Base-by-base conservation (phyloP, 2,329 filamentous ascomycete genomes). In the Aspergillus ochraceus region DNA sequence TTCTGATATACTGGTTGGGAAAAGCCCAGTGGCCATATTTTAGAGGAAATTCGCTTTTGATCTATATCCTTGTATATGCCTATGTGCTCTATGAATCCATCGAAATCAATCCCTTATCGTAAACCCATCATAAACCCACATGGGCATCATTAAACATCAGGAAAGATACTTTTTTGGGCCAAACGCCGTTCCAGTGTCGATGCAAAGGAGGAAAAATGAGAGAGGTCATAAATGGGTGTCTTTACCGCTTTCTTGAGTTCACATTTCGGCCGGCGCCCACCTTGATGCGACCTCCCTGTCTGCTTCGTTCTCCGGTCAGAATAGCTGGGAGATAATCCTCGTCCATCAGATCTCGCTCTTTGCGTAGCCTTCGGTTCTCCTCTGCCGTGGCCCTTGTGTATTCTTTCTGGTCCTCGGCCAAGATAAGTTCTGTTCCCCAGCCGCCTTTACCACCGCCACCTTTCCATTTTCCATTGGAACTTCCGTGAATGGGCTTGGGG, bases 321-420 rank as follows among this genome's bases (percentile, higher is more conserved):
- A 99, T 90, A 36, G 86, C 83, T 0, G 95, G 95, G 64, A 98
- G 77, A 74, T 93, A 96, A 76, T 99, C 94, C 72, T 96, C 89
- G 72, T 98, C 94, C 94, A 98, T 96, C 58, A 97, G 78, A 76
- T 97, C 92, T 71, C 86, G 88, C 73, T 90, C 86, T 71, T 88
- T 88, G 55, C 80, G 81, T 49, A 70, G 69, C 46, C 71, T 70
- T 68, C 89, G 86, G 68, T 84, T 85, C 72, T 90, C 85, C 66
- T 88, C 84, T 3, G 83, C 84, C 17, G 85, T 74, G 55, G 88
- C 88, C 64, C 84, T 81, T 47, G 85, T 75, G 75, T 90, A 98
- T 80, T 99, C 95, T 80, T 96, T 97, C 81, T 99, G 95, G 74
- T 99, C 95, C 78, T 97, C 94, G 0, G 92, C 88, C 10, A 99